A percentile compares a stretch with the other conserved stretches of the same genome.
phyloP scores from a whole-genome alignment of 176 grass and related monocot genomes.

The Carex pumila region DNA sequence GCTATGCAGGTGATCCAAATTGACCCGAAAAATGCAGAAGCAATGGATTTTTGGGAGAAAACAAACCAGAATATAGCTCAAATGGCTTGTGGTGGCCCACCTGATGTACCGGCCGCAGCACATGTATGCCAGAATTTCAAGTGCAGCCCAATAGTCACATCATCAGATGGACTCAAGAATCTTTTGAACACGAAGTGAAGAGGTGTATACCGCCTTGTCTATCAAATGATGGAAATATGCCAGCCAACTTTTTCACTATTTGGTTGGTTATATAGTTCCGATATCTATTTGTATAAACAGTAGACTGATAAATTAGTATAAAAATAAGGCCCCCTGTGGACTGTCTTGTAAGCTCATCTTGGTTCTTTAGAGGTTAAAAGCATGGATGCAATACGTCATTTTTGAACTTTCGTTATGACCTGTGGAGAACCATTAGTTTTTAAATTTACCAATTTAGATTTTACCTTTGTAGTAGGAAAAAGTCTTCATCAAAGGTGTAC shows the following conservation, averaged over 20 bases:
- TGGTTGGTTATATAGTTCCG: background rate
- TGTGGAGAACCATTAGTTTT: background rate
- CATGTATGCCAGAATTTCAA: slow-evolving; percentile 64
- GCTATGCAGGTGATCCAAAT: slow-evolving; percentile 68
- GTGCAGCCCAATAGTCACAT: slow-evolving; percentile 63
- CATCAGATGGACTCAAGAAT: slow-evolving; percentile 32
- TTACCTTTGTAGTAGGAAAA: background rate
- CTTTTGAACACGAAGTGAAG: slow-evolving; percentile 38
- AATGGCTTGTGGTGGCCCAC: slow-evolving; percentile 41
- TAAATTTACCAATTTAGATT: background rate
- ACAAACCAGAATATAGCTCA: slow-evolving; percentile 41
- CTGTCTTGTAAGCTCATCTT: background rate
- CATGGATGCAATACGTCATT: background rate
- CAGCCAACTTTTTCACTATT: background rate
- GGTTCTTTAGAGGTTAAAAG: background rate
- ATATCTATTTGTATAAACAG: background rate
- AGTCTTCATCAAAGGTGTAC: background rate
- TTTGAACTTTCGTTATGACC: background rate
- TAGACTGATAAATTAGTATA: background rate
- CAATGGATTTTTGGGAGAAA: slow-evolving; percentile 65
- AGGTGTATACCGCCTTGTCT: background rate
- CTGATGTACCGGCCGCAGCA: slow-evolving; percentile 5
- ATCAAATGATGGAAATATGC: background rate
- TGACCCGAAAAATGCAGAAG: slow-evolving; percentile 37
- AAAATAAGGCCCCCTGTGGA: background rate